Evolutionary conservation across 2,329 filamentous ascomycete genomes (phyloP), one percentile per base, ranked within the genome.

Genomic region (Fusarium acutatum): DNA sequence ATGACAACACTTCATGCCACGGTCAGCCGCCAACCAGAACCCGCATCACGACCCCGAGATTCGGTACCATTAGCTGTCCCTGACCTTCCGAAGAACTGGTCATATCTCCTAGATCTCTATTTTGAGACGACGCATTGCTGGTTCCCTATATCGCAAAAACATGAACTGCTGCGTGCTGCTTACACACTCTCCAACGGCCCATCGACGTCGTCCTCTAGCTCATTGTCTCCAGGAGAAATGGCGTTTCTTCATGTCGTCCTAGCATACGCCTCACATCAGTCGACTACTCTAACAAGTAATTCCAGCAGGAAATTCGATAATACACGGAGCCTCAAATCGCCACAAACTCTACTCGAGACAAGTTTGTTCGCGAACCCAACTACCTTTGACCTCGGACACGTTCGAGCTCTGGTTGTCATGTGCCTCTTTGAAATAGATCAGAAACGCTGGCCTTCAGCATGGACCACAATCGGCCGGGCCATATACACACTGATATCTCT

Each of bases 51-150:
- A 6, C 4, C 7, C 2, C 11, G 1, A 1, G 13, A 32, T 4
- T 3, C n/a, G 17, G 18, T 3, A 0, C 3, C 26, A 34, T 6
- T 13, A 2, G 3, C 26, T n/a, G 1, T 34, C 8, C 20, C 53
- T 11, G n/a, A 52, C 4, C 28, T 67, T 11, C 64, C 62, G 13
- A 32, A 40, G 6, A n/a, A 67, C 24, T 67, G 64, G 64, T 37
- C 62, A 9, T 60, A 35, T 5, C 62, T 67, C 0, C 35, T 67
- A 3, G 64, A 67, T 1, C 24, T 67, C 0, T 67, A 67, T 40
- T 67, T 67, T 1, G 64, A 67, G 18, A 67, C 64, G 0, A 67
- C 64, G 0, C 53, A 67, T 28, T 52, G 44, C 13, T 67, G 64
- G 64, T 32, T 67, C 10, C 64, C 64, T 0, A 60, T 67, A 11